Conservation (phyloP, 2,329 filamentous ascomycete species). For the Neopestalotiopsis sp. region DNA sequence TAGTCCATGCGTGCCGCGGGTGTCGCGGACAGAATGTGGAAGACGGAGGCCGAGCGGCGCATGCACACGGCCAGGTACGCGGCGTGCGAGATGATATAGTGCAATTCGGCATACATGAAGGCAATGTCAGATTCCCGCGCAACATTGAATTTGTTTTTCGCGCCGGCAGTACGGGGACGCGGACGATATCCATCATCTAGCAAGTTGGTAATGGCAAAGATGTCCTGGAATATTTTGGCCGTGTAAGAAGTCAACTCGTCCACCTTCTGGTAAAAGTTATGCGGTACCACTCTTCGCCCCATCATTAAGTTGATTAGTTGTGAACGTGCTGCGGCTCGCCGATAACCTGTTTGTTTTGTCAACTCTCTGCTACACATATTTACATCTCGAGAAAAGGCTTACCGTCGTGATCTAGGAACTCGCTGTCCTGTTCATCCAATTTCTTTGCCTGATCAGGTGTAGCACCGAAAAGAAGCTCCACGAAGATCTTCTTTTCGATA, state of each 20-base stretch:
- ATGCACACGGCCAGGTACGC: slow-evolving; percentile 36
- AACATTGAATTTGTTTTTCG: no score
- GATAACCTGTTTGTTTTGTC: slow-evolving; percentile 39
- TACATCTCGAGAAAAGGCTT: slow-evolving; percentile 19
- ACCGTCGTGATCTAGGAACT: slow-evolving; percentile 41
- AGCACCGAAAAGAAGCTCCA: slow-evolving; percentile 46
- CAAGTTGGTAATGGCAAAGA: slow-evolving; percentile 36
- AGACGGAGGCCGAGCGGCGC: slow-evolving; percentile 34
- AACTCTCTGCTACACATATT: slow-evolving; percentile 33
- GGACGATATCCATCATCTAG: not conserved
- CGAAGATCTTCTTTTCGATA: slow-evolving; percentile 45
- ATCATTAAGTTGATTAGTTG: slow-evolving; percentile 35
- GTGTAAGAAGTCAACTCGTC: slow-evolving; percentile 41
- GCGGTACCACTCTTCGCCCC: slow-evolving; percentile 29
- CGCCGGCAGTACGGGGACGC: not conserved
- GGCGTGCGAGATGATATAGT: slow-evolving; percentile 34
- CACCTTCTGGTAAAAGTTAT: slow-evolving; percentile 43
- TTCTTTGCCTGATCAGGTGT: slow-evolving; percentile 28
- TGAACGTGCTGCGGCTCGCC: slow-evolving; percentile 17
- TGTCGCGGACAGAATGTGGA: slow-evolving; percentile 36
- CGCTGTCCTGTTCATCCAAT: slow-evolving; percentile 37
- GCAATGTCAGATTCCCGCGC: not conserved
- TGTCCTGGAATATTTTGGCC: slow-evolving; percentile 41
- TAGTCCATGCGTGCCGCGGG: slow-evolving; percentile 37
- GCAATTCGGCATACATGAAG: slow-evolving; percentile 32